Base-by-base conservation (phyloP, 495 filamentous ascomycete genomes). In the Hyaloscypha hepaticicola region DNA sequence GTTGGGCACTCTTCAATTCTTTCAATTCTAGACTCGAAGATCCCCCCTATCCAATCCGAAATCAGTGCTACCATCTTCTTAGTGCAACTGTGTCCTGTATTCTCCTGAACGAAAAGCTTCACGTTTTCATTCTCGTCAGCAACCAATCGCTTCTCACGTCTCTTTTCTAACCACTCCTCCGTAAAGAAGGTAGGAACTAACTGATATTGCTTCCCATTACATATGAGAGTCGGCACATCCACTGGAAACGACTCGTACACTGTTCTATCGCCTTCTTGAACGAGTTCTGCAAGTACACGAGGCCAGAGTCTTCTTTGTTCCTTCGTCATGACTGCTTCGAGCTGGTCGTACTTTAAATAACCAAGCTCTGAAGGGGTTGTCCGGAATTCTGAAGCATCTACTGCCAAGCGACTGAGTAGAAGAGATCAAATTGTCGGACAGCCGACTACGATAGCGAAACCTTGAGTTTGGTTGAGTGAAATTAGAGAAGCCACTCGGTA, bases 61-160 rank as follows among this genome's bases (percentile, higher is more conserved):
- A 68, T 57, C 65, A 64, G 57, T n/a, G 26, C 41, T 5, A 68
- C 65, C 65, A 68, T 68, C 41, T 68, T 61, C 24, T 68, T 64
- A 4, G 65, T 68, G 24, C 65, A 68, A 38, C 65, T 68, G 27
- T 68, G 65, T 24, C 65, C 65, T 22, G 65, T 68, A 38, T 68
- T 68, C 2, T 68, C 53, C 22, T 68, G 65, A 1, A 68, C 28
- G 24, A 68, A 68, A 16, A 68, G 34, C 61, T 64, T 24, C 24
- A 55, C 28, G 21, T 53, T 62, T 12, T 31, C 28, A 33, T 28
- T 19, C 14, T 24, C 33, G 9, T 24, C 21, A 3, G 5, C 2
- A 16, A 34, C n/a, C 27, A 24, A 21, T 16, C 7, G 49, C 5
- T 51, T 59, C 28, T 57, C 52, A 11, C 3, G 14, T 29, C 27